phyloP scores from a whole-genome alignment of 2,329 filamentous ascomycete genomes.

The Penicillium olsonii region DNA sequence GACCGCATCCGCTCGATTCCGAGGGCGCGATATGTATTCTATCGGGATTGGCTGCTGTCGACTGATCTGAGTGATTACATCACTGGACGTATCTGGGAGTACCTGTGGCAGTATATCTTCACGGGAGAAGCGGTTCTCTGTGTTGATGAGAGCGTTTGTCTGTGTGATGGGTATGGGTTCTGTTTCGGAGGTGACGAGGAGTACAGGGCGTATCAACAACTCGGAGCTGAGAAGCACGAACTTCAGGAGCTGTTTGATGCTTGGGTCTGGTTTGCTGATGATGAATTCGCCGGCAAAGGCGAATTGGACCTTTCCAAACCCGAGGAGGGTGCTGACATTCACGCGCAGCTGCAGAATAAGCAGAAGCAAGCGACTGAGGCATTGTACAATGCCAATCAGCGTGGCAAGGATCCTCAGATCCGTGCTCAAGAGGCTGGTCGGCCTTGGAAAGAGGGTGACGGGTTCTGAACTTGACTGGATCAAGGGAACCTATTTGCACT shows the following conservation, averaged over 20 bases:
- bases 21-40: conserved; percentile 55
- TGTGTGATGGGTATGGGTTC: conserved; percentile 64
- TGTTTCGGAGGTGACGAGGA: conserved; percentile 42
- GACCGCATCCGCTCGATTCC: conserved; percentile 59
- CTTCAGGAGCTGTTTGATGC: conserved; percentile 11
- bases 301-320: conserved; percentile 5
- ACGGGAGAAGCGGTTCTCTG: conserved; percentile 50
- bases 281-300: conserved; percentile 9
- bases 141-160: conserved; percentile 57
- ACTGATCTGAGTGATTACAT: conserved; percentile 58
- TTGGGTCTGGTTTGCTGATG: conserved; percentile 14
- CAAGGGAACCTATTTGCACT: neutral
- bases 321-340: neutral
- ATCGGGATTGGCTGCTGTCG: conserved; percentile 62
- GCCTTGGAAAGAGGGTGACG: conserved; percentile 58
- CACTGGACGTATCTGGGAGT: conserved; percentile 63
- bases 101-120: conserved; percentile 66
- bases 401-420: conserved; percentile 54
- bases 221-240: conserved; percentile 9
- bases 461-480: conserved; percentile 44
- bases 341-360: conserved; percentile 45
- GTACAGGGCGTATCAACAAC: conserved; percentile 10
- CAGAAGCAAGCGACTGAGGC: conserved; percentile 44
- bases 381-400: conserved; percentile 49
- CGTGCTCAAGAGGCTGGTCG: conserved; percentile 57